phyloP scores from a whole-genome alignment of 176 grass and related monocot species.

The Elymus sibiricus region DNA sequence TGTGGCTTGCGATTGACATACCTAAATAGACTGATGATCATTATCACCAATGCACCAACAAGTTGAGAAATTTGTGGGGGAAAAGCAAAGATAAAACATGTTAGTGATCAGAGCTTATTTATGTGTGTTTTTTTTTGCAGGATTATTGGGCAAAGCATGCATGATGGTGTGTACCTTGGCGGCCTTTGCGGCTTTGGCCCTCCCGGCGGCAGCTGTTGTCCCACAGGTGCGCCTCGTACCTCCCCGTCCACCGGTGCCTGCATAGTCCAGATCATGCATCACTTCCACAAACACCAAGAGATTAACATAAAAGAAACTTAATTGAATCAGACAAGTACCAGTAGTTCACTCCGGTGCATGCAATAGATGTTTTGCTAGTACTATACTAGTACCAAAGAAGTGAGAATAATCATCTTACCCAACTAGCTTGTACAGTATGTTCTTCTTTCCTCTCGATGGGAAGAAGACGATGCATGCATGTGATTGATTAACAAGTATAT shows the following conservation, averaged over 20 bases:
- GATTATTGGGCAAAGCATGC: conserved; percentile 18
- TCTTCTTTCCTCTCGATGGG: neutral
- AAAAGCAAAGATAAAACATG: neutral
- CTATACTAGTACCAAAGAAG: too few species aligned
- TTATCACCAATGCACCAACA: conserved; percentile 3
- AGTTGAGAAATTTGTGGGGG: neutral
- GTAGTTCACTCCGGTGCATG: too few species aligned
- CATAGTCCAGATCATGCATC: neutral
- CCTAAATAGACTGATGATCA: conserved; percentile 70
- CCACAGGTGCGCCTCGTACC: conserved; percentile 99
- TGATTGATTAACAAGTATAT: neutral
- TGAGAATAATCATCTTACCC: too few species aligned
- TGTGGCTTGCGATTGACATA: conserved; percentile 18
- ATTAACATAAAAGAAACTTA: neutral
- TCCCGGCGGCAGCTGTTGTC: conserved; percentile 97
- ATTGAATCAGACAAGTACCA: too few species aligned
- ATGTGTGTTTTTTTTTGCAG: neutral
- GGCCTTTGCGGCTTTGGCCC: conserved; percentile 96
- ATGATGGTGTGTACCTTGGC: conserved; percentile 64
- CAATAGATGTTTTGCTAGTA: too few species aligned
- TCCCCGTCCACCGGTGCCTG: conserved; percentile 92
- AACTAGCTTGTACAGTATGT: neutral
- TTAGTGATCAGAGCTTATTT: neutral
- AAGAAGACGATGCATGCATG: neutral
- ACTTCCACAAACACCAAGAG: neutral